A percentile compares a stretch with the other conserved stretches of the same genome.
phyloP scores from a whole-genome alignment of 306 rosid genomes.

The Hylodesmum podocarpum region DNA sequence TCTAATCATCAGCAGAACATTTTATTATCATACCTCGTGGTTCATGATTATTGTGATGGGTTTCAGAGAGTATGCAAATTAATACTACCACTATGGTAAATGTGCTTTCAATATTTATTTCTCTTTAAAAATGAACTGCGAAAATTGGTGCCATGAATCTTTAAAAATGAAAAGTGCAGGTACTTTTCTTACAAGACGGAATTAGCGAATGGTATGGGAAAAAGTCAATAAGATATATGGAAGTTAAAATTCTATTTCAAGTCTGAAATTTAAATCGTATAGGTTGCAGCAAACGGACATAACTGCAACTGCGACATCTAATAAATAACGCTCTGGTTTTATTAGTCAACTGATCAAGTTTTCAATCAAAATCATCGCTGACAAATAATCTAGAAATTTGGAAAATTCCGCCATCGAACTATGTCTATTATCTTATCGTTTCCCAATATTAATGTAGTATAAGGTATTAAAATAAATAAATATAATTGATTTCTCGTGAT shows the following conservation, averaged over 20 bases:
- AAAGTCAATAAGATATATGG: neutral
- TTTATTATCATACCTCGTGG: neutral
- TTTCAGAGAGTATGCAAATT: neutral
- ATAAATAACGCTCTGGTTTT: neutral
- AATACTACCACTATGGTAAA: neutral
- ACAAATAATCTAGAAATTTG: neutral
- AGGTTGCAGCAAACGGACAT: neutral
- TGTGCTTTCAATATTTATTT: neutral
- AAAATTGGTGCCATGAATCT: neutral
- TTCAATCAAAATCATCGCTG: neutral
- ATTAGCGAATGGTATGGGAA: neutral
- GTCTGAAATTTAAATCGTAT: neutral
- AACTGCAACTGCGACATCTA: conserved; percentile 12
- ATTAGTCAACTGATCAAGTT: neutral
- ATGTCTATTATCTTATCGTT: too few species aligned
- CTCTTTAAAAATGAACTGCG: neutral
- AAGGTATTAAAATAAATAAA: too few species aligned
- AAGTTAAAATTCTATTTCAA: conserved; percentile 4
- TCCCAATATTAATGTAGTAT: too few species aligned
- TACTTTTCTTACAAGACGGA: neutral
- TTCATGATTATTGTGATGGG: neutral
- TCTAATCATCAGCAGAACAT: neutral
- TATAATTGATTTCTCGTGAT: too few species aligned
- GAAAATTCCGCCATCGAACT: neutral
- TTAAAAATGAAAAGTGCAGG: neutral